These are phyloP conservation scores for Talaromyces sp. DNA, from an alignment of 2,329 filamentous ascomycete genomes.

Conservation along the genomic window DNA sequence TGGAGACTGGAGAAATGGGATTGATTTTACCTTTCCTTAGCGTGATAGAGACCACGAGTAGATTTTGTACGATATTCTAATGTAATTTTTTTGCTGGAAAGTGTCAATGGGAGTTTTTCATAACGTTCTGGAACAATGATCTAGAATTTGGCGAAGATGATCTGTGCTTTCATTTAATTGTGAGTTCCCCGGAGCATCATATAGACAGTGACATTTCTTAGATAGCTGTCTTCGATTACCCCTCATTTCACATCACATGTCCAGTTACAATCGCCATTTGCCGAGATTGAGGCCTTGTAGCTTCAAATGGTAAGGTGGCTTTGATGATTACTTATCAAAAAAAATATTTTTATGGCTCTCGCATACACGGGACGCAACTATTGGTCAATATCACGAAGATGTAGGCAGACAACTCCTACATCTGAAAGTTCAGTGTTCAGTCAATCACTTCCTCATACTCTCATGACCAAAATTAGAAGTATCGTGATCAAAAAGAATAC, in stretches of 20 bases:
- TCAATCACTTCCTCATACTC: background rate
- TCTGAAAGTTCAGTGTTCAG: too few species aligned
- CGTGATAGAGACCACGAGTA: background rate
- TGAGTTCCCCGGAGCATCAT: background rate
- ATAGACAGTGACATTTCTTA: background rate
- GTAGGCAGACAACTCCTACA: background rate
- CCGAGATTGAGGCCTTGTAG: background rate
- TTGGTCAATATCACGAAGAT: background rate
- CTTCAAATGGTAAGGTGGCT: background rate
- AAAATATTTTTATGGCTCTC: too few species aligned
- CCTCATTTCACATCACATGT: background rate
- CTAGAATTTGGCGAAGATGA: background rate
- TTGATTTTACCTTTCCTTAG: background rate
- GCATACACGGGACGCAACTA: background rate
- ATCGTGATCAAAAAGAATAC: background rate
- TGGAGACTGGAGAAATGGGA: constrained; percentile 5
- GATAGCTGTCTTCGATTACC: background rate
- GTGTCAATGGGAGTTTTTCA: too few species aligned
- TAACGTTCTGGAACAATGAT: background rate
- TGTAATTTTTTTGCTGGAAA: background rate
- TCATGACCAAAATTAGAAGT: background rate
- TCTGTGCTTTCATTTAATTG: background rate
- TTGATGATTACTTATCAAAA: background rate
- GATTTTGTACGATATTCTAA: background rate
- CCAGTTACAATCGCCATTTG: background rate